Percentiles rank a stretch among this genome's conserved stretches.
Evolutionary conservation across 2,329 filamentous ascomycete species (phyloP).

Genomic region (Aureobasidium leucospermi): DNA sequence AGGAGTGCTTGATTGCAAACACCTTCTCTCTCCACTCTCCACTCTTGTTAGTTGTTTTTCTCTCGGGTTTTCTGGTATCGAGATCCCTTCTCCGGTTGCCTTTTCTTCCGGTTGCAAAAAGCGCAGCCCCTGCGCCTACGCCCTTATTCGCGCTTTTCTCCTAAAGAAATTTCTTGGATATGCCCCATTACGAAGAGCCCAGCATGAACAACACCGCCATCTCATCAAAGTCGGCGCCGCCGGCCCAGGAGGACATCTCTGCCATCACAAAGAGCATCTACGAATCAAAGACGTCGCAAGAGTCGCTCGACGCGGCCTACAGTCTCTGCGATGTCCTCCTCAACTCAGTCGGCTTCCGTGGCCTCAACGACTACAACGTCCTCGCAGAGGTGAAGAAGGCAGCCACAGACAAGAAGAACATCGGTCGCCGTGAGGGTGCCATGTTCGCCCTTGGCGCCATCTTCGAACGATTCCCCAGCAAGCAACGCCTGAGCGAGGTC

Average conservation of each 20-base stretch:
- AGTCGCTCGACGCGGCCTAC: constrained; percentile 57
- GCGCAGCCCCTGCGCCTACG: background rate
- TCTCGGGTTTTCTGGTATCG: background rate
- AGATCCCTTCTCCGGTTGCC: background rate
- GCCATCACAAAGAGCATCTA: constrained; percentile 38
- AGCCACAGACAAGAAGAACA: constrained; percentile 88
- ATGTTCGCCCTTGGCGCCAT: constrained; percentile 93
- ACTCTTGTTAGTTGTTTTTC: constrained; percentile 18
- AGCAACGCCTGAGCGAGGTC: constrained; percentile 71
- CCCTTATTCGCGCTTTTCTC: background rate
- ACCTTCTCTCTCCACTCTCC: constrained; percentile 23
- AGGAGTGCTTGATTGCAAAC: constrained; percentile 16
- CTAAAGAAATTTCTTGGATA: background rate
- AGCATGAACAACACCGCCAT: constrained; percentile 39
- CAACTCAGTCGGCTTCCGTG: constrained; percentile 58
- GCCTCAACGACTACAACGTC: constrained; percentile 54
- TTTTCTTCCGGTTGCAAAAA: background rate
- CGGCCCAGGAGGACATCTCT: constrained; percentile 40
- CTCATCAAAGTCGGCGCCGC: constrained; percentile 37
- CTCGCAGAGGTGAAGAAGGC: constrained; percentile 64
- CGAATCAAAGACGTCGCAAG: constrained; percentile 46
- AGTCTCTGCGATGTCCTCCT: constrained; percentile 56
- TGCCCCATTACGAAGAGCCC: constrained; percentile 34
- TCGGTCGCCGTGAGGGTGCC: constrained; percentile 74
- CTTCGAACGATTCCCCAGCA: constrained; percentile 78